Conservation (phyloP, 352 stramenopile species). For the Phytophthora syringae region DNA sequence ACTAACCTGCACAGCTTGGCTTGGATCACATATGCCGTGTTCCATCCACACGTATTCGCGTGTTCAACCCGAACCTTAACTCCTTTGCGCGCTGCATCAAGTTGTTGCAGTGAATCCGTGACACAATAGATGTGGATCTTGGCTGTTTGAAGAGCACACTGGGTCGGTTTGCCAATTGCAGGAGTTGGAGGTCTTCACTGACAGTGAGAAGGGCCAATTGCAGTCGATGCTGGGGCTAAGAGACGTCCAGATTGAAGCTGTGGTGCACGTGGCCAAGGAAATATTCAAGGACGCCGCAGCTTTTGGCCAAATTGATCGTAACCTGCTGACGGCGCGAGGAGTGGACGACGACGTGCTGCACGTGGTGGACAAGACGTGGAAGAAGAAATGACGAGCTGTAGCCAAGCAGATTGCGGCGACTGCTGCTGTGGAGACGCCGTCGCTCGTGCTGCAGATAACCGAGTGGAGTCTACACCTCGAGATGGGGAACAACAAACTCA, state of each 20-base stretch:
- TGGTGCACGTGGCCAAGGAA: conserved; percentile 32
- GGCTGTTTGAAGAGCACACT: too few species aligned
- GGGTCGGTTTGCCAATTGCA: conserved; percentile 16
- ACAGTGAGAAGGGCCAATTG: conserved; percentile 54
- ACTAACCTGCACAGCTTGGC: too few species aligned
- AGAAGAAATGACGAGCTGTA: conserved; percentile 49
- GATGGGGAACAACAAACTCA: conserved; percentile 51
- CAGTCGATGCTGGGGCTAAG: conserved; percentile 52
- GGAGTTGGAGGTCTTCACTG: conserved; percentile 46
- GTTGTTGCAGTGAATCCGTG: too few species aligned
- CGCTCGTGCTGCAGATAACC: conserved; percentile 40
- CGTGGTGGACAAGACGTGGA: conserved; percentile 61
- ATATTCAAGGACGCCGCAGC: conserved; percentile 53
- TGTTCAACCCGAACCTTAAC: too few species aligned
- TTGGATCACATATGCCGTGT: too few species aligned
- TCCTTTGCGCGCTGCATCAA: too few species aligned
- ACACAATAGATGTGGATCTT: too few species aligned
- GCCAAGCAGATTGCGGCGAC: conserved; percentile 16
- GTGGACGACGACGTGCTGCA: conserved; percentile 36
- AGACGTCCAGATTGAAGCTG: conserved; percentile 43
- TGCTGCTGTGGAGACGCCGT: conserved; percentile 11
- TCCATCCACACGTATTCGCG: too few species aligned
- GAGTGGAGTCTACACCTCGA: conserved; percentile 66
- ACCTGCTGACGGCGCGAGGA: conserved; percentile 30
- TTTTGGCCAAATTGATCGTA: conserved; percentile 46